Percentiles rank a stretch among this genome's conserved stretches.
Conservation (phyloP, 2,329 filamentous ascomycete species). For the Aspergillus carbonarius region DNA sequence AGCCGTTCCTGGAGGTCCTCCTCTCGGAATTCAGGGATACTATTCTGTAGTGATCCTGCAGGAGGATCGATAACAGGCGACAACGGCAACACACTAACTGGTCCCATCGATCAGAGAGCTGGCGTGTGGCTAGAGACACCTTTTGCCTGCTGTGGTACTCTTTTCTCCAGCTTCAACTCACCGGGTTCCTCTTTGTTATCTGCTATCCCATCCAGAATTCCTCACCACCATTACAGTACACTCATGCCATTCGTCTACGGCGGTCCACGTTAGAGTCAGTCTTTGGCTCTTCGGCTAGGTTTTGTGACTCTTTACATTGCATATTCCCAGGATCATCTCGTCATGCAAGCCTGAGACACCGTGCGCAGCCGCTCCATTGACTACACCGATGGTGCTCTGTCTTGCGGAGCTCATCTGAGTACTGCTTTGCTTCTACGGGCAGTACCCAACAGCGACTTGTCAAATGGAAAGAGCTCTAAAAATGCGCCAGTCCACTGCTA, state of each 20-base stretch:
- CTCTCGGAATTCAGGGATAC: not conserved
- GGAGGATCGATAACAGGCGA: not conserved
- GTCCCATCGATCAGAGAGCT: not conserved
- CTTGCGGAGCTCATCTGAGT: not conserved
- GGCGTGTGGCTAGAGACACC: not conserved
- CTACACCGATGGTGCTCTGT: not conserved
- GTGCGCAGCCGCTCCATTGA: not conserved
- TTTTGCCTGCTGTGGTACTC: not conserved
- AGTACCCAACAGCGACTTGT: not conserved
- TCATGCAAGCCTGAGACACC: not conserved
- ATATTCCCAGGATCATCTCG: not conserved
- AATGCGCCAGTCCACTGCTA: not conserved
- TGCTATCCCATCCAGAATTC: not conserved
- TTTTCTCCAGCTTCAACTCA: not conserved
- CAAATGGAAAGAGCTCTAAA: not conserved
- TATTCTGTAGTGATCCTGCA: not conserved
- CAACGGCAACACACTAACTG: not conserved
- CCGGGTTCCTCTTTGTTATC: not conserved
- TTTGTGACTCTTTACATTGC: not conserved
- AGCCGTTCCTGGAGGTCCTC: too few relatives aligned
- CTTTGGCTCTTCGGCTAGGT: not conserved
- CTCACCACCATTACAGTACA: not conserved
- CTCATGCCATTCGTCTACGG: not conserved
- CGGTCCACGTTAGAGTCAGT: not conserved
- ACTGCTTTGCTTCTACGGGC: not conserved